These are phyloP conservation scores for Cymbidium sinense DNA, from an alignment of 106 monocot species.

Conservation along the genomic window DNA sequence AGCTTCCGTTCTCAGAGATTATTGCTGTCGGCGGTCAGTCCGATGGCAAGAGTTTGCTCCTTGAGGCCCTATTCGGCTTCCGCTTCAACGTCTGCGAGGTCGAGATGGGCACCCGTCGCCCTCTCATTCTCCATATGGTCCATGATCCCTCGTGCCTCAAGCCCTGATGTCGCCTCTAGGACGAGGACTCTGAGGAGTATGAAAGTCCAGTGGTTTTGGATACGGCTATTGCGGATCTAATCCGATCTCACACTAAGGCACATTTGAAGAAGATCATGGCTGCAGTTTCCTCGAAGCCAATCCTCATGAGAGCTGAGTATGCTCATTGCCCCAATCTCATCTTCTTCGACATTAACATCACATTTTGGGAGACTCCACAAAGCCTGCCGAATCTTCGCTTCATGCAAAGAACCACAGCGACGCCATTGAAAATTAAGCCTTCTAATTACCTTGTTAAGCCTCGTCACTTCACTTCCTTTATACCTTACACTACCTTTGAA, in stretches of 20 bases:
- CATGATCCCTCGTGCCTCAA: conserved; percentile 82
- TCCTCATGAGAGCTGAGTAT: conserved; percentile 95
- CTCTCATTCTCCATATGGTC: conserved; percentile 97
- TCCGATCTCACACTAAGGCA: too few species aligned
- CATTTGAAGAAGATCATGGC: too few species aligned
- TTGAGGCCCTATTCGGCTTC: conserved; percentile 92
- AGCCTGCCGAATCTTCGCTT: too few species aligned
- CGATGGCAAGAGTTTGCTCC: conserved; percentile 93
- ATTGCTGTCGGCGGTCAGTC: conserved; percentile 91
- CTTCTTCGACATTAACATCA: conserved; percentile 88
- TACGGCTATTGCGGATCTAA: too few species aligned
- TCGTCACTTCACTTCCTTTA: too few species aligned
- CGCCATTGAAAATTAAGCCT: too few species aligned
- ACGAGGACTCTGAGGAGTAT: conserved; percentile 95
- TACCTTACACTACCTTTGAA: too few species aligned
- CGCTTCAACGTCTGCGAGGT: conserved; percentile 97
- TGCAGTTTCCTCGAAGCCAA: conserved; percentile 81
- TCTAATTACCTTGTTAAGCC: too few species aligned
- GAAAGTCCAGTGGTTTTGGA: too few species aligned
- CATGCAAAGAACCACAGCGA: too few species aligned
- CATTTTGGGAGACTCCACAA: too few species aligned
- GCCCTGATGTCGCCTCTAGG: conserved; percentile 87
- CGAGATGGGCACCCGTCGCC: conserved; percentile 95
- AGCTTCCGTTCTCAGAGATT: conserved; percentile 90
- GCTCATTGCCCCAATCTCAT: conserved; percentile 97